Evolutionary conservation across 2,329 filamentous ascomycete genomes (phyloP).

Genomic region (Magnaporthales sp.): DNA sequence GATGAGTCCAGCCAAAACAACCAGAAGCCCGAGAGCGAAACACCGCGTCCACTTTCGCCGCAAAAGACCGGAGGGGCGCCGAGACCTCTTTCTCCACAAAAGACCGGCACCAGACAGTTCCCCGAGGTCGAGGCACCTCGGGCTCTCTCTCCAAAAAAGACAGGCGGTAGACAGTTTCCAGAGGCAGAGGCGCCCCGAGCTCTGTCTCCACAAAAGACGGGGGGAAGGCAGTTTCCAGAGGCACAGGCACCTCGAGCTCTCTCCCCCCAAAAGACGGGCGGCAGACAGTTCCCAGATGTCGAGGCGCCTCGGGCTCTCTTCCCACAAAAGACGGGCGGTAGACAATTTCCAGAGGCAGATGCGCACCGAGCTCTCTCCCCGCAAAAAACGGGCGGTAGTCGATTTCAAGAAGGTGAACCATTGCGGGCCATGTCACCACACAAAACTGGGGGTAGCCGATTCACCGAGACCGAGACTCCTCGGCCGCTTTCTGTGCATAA

Average conservation of each 20-base stretch:
- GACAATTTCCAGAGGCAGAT: slow-evolving; percentile 7
- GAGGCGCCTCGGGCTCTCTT: background rate
- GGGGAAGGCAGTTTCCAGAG: no score
- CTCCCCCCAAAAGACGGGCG: slow-evolving; percentile 6
- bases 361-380: slow-evolving; percentile 4
- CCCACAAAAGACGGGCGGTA: slow-evolving; percentile 3
- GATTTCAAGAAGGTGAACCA: background rate
- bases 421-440: background rate
- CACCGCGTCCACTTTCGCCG: slow-evolving; percentile 21
- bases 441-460: background rate
- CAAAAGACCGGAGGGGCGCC: slow-evolving; percentile 12
- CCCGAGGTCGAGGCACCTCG: no score
- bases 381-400: background rate
- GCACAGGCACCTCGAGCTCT: background rate
- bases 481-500: background rate
- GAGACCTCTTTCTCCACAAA: slow-evolving; percentile 6
- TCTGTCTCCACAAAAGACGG: no score
- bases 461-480: background rate
- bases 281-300: background rate
- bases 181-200: background rate
- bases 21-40: slow-evolving; percentile 4
- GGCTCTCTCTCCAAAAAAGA: no score
- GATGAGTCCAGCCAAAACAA: slow-evolving; percentile 28
- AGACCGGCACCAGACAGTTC: background rate
- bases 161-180: no score